Percentiles rank a stretch among this genome's conserved stretches.
Conservation (phyloP, 305 asterid genomes). For the Solanum hybrid region DNA sequence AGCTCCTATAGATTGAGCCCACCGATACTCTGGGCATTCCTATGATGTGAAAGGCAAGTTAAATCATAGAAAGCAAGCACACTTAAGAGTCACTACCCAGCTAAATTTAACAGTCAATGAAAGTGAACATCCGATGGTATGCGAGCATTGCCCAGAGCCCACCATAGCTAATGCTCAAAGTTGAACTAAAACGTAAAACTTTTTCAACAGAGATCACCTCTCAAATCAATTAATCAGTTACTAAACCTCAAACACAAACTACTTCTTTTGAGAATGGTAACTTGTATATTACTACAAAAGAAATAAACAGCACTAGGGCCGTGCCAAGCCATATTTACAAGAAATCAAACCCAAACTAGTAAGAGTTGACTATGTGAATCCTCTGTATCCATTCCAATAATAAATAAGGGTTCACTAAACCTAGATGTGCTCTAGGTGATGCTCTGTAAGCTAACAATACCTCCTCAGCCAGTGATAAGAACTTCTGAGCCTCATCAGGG, state of each 20-base stretch:
- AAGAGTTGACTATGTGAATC: conserved; percentile 1
- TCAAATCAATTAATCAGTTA: neutral
- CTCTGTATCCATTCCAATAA: neutral
- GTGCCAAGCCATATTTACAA: neutral
- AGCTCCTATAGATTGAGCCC: neutral
- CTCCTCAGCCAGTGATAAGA: conserved; percentile 86
- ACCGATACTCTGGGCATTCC: neutral
- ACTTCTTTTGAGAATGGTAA: neutral
- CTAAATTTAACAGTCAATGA: neutral
- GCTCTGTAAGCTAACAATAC: conserved; percentile 17
- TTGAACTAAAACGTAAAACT: neutral
- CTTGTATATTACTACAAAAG: neutral
- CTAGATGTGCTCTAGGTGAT: neutral
- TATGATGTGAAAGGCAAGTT: conserved; percentile 1
- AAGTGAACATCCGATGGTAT: neutral
- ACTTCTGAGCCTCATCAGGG: conserved; percentile 72
- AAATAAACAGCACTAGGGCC: neutral
- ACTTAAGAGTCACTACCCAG: neutral
- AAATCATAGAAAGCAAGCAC: neutral
- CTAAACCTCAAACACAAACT: neutral
- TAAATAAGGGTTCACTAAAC: neutral
- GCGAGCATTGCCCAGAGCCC: neutral
- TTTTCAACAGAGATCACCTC: neutral
- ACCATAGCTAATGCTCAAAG: neutral
- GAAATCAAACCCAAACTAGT: neutral